phyloP scores from a whole-genome alignment of 2,329 filamentous ascomycete genomes.

The Zymoseptoria pseudotritici region DNA sequence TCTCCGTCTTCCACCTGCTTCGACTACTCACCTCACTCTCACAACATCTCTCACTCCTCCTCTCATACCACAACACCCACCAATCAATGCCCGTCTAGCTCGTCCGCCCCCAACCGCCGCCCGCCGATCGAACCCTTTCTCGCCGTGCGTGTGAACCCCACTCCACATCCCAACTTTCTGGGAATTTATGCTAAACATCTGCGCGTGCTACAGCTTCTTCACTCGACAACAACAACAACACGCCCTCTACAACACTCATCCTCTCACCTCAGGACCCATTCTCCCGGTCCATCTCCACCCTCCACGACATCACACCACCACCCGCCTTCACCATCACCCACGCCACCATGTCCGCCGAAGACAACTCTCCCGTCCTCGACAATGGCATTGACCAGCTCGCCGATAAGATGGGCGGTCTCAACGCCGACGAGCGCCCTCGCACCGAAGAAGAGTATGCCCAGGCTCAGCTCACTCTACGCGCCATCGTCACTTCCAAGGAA shows the following conservation, averaged over 20 bases:
- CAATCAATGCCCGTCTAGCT: neutral
- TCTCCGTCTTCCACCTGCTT: neutral
- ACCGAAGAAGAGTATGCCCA: constrained; percentile 96
- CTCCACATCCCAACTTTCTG: neutral
- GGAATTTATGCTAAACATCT: neutral
- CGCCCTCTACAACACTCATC: neutral
- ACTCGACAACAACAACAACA: neutral
- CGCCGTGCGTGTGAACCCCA: neutral
- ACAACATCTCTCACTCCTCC: neutral
- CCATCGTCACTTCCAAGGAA: constrained; percentile 98
- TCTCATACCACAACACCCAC: neutral
- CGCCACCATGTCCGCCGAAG: constrained; percentile 26
- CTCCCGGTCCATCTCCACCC: neutral
- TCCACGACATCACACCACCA: neutral
- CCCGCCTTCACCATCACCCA: neutral
- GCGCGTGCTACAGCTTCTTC: neutral
- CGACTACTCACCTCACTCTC: neutral
- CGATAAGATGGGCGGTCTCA: constrained; percentile 37
- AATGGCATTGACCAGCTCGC: constrained; percentile 29
- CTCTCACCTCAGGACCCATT: neutral
- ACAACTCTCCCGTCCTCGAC: constrained; percentile 22
- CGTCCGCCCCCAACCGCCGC: neutral
- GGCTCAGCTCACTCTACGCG: constrained; percentile 85
- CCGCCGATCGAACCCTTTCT: neutral
- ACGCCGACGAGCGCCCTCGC: constrained; percentile 65